These are phyloP conservation scores for Calcarisporium arbuscula DNA, from an alignment of 2,329 filamentous ascomycete species.

Conservation along the genomic window DNA sequence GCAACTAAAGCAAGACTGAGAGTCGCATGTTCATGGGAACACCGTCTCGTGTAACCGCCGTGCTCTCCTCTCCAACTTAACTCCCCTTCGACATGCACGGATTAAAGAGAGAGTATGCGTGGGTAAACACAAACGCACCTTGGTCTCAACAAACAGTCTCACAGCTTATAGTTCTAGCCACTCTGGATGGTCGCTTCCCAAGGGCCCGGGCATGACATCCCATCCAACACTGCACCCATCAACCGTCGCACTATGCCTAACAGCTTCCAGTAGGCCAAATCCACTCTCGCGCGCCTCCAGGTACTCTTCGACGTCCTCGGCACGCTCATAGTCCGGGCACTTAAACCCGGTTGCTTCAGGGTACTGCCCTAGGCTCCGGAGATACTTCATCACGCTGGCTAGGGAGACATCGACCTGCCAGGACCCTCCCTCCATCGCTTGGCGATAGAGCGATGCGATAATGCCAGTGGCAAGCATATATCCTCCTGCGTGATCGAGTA, in stretches of 20 bases:
- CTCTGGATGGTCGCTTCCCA: conserved; percentile 38
- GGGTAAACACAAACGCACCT: too few relatives aligned
- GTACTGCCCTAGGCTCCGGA: conserved; percentile 44
- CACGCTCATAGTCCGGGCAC: conserved; percentile 6
- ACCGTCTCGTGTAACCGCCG: too few relatives aligned
- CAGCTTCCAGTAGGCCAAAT: conserved; percentile 39
- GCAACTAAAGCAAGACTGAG: too few relatives aligned
- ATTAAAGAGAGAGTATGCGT: too few relatives aligned
- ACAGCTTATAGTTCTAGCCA: too few relatives aligned
- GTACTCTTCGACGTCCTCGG: conserved; percentile 15
- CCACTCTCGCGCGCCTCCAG: conserved; percentile 36
- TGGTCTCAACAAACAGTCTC: too few relatives aligned
- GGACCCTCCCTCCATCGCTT: conserved; percentile 30
- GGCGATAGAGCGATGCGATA: conserved; percentile 39
- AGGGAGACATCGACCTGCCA: conserved; percentile 47
- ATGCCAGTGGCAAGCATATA: conserved; percentile 47
- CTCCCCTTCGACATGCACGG: too few relatives aligned
- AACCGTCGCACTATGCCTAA: conserved; percentile 41
- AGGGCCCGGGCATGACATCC: conserved; percentile 42
- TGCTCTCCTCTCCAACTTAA: too few relatives aligned
- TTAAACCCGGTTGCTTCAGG: conserved; percentile 34
- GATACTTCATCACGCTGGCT: conserved; percentile 45
- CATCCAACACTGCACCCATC: conserved; percentile 40
- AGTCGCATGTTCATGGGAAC: too few relatives aligned
- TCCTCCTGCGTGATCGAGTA: conserved; percentile 46